Evolutionary conservation across 1,284 basidiomycete genomes (phyloP), one percentile per base, ranked within the genome.

Genomic region (Moniliella sp.): DNA sequence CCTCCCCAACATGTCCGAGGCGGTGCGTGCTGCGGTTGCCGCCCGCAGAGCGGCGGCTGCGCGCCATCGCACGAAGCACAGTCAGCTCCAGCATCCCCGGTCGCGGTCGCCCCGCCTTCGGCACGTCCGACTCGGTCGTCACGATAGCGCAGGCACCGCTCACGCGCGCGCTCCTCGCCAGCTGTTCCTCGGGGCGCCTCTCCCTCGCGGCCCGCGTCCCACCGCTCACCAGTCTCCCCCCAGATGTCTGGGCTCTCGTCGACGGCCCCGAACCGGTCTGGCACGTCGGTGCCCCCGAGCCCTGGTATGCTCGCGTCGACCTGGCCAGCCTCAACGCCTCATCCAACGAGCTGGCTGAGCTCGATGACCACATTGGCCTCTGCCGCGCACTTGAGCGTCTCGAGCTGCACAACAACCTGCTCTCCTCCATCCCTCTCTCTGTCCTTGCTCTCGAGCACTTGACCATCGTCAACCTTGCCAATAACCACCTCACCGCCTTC

Each of bases 221-320:
- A 38, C n/a, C 48, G 4, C 36, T 50, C 7, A 31, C 32, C 5
- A 27, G 37, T 14, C 27, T 48, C 4, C 48, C 48, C 1, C 27
- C 32, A 1, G 13, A 38, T 32, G 35, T 48, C 12, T 45, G 43
- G 15, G 35, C 39, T n/a, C 39, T 50, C 11, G 34, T 50, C 8
- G 32, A 25, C 14, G 48, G 40, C 28, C 43, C 43, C 1, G 35
- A 45, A 8, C 46, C 46, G 7, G 15, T 32, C 2, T 50, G 48
- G 48, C 46, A 40, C 40, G 31, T 36, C 8, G 34, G 38, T n/a
- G n/a, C 8, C n/a, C 8, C 7, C n/a, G 36, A 39, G 25, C 45
- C 45, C 12, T 56, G 53, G 53, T 42, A 43, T 28, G 36, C 37
- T 29, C 44, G 53, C 25, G 33, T 36, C 31, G 40, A 42, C 15